Evolutionary conservation across 2,329 filamentous ascomycete species (phyloP).

Genomic region (Aspergillus sp.): DNA sequence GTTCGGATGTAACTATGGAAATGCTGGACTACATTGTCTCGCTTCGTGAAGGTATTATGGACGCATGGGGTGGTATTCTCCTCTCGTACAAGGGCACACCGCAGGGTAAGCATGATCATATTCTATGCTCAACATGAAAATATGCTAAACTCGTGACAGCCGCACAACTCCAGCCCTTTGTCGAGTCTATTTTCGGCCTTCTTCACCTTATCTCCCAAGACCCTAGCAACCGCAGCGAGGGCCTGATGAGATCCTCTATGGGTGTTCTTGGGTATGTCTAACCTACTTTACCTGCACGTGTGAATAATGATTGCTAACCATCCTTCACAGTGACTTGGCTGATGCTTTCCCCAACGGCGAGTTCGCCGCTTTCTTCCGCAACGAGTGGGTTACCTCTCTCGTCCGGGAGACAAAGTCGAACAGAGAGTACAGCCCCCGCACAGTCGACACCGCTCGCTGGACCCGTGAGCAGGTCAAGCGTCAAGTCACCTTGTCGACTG

Average conservation of each 20-base stretch:
- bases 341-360: constrained; percentile 91
- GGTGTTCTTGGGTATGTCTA: constrained; percentile 83
- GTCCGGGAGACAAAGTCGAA: constrained; percentile 90
- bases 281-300: not conserved
- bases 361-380: constrained; percentile 75
- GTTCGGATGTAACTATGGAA: constrained; percentile 79
- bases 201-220: constrained; percentile 77
- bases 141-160: constrained; percentile 44
- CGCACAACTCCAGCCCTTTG: constrained; percentile 67
- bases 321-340: constrained; percentile 70
- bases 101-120: constrained; percentile 27
- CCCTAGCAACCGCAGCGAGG: constrained; percentile 86
- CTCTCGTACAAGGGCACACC: constrained; percentile 77
- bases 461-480: constrained; percentile 96
- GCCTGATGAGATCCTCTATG: constrained; percentile 89
- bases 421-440: constrained; percentile 78
- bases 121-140: not conserved
- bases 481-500: constrained; percentile 50
- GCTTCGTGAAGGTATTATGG: constrained; percentile 94
- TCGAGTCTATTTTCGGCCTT: constrained; percentile 81
- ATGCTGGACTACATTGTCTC: constrained; percentile 97
- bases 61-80: constrained; percentile 97
- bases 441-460: constrained; percentile 93
- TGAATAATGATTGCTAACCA: constrained; percentile 30
- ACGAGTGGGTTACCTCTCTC: constrained; percentile 84